Percentiles rank a stretch among this genome's conserved stretches.
Evolutionary conservation across 2,329 filamentous ascomycete species (phyloP).

Genomic region (Fusarium succisae): DNA sequence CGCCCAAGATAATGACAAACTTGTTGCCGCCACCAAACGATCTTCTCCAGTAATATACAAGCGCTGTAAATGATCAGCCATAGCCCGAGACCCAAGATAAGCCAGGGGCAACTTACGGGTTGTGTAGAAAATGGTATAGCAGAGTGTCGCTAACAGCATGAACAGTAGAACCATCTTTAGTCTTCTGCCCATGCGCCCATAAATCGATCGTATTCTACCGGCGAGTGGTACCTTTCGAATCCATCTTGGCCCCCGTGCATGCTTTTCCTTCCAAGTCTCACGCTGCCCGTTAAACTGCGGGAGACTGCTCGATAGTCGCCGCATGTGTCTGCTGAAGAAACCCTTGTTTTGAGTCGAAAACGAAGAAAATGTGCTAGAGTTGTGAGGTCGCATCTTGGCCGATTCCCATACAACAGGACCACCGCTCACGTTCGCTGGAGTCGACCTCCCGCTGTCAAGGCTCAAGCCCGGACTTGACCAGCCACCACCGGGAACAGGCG

Average conservation of each 20-base stretch:
- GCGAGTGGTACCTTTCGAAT: conserved; percentile 57
- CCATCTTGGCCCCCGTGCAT: conserved; percentile 67
- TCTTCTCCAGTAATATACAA: conserved; percentile 74
- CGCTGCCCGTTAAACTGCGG: conserved; percentile 72
- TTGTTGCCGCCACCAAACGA: conserved; percentile 85
- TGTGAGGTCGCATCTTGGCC: conserved; percentile 78
- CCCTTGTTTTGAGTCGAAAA: conserved; percentile 85
- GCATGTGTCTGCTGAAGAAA: conserved; percentile 87
- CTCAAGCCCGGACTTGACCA: conserved; percentile 87
- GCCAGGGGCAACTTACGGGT: conserved; percentile 69
- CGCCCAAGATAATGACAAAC: conserved; percentile 90
- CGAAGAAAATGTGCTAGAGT: conserved; percentile 78
- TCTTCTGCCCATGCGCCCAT: conserved; percentile 68
- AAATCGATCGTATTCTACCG: conserved; percentile 57
- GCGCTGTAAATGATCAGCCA: conserved; percentile 19
- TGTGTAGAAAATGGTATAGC: conserved; percentile 75
- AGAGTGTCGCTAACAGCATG: conserved; percentile 71
- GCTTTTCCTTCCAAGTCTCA: conserved; percentile 82
- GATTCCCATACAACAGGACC: conserved; percentile 81
- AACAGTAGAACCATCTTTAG: conserved; percentile 71
- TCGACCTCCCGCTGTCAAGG: conserved; percentile 76
- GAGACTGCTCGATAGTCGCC: conserved; percentile 80
- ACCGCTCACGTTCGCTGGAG: conserved; percentile 67
- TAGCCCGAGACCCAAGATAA: not conserved
- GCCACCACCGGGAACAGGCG: conserved; percentile 82